phyloP scores from a whole-genome alignment of 2,329 filamentous ascomycete species.

The Penicillium nordicum region DNA sequence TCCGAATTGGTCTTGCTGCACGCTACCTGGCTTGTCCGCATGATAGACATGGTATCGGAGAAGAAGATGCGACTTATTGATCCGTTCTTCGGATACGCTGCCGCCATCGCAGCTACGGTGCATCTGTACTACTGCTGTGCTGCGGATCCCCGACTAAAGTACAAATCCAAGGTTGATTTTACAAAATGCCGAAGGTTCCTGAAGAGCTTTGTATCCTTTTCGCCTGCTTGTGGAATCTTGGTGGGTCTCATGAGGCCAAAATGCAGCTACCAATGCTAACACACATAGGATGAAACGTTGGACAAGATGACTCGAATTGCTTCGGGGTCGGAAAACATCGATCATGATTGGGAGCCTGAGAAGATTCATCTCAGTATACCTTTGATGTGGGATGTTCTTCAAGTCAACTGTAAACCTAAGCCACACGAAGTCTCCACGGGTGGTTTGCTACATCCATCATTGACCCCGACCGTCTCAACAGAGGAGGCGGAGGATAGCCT shows the following conservation, averaged over 20 bases:
- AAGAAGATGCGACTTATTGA: slow-evolving; percentile 50
- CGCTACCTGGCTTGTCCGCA: slow-evolving; percentile 53
- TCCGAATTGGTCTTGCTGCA: slow-evolving; percentile 53
- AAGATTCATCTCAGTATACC: slow-evolving; percentile 53
- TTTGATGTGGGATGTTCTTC: slow-evolving; percentile 53
- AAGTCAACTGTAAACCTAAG: slow-evolving; percentile 46
- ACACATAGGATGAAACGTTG: slow-evolving; percentile 45
- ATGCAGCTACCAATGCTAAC: slow-evolving; percentile 6
- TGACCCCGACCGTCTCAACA: slow-evolving; percentile 32
- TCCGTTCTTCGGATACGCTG: slow-evolving; percentile 52
- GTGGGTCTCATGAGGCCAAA: slow-evolving; percentile 30
- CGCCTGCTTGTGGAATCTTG: slow-evolving; percentile 46
- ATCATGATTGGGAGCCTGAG: slow-evolving; percentile 53
- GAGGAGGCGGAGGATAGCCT: slow-evolving; percentile 37
- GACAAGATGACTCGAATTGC: slow-evolving; percentile 51
- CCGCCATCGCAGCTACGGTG: slow-evolving; percentile 53
- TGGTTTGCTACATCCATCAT: slow-evolving; percentile 45
- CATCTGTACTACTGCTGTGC: slow-evolving; percentile 55
- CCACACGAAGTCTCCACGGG: slow-evolving; percentile 36
- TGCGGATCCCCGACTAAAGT: slow-evolving; percentile 47
- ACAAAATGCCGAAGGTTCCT: slow-evolving; percentile 51
- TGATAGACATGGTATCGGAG: slow-evolving; percentile 54
- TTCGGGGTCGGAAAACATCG: slow-evolving; percentile 48
- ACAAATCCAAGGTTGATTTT: slow-evolving; percentile 53
- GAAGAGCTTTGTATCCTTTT: slow-evolving; percentile 49